These are phyloP conservation scores for Debaryomyces sp. DNA, from an alignment of 1,139 yeast genomes.

Conservation along the genomic window DNA sequence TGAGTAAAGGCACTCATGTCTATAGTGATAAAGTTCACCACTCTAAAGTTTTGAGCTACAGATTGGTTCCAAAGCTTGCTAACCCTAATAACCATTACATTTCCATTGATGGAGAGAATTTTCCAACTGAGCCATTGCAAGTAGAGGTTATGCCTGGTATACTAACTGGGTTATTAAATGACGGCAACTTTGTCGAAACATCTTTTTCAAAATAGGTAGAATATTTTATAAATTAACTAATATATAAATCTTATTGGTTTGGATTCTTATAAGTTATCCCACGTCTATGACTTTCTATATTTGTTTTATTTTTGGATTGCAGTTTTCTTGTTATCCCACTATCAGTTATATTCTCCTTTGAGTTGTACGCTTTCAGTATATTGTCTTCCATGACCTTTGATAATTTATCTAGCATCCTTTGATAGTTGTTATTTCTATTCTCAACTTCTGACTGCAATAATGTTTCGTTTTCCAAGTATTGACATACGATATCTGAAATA, in stretches of 20 bases:
- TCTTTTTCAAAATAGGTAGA: conserved; percentile 18
- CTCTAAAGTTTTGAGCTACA: conserved; percentile 76
- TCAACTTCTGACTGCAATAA: conserved; percentile 21
- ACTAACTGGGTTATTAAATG: conserved; percentile 40
- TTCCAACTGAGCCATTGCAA: conserved; percentile 77
- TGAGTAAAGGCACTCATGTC: conserved; percentile 80
- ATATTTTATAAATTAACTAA: not conserved
- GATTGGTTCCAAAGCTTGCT: conserved; percentile 64
- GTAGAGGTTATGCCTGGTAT: conserved; percentile 71
- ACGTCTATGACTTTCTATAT: not conserved
- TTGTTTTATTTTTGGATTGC: not conserved
- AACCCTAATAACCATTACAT: conserved; percentile 51
- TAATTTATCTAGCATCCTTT: conserved; percentile 13
- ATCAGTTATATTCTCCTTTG: conserved; percentile 6
- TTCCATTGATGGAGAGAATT: conserved; percentile 88
- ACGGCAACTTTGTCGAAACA: conserved; percentile 40
- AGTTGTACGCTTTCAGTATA: conserved; percentile 4
- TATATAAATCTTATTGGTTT: not conserved
- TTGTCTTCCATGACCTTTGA: conserved; percentile 15
- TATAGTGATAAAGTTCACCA: conserved; percentile 66
- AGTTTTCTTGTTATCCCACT: not conserved
- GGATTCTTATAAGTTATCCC: not conserved
- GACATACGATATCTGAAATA: conserved; percentile 21
- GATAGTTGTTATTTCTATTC: conserved; percentile 14
- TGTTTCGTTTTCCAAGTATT: conserved; percentile 20